Evolutionary conservation across 306 rosid genomes (phyloP).

Genomic region (Glycine soja): DNA sequence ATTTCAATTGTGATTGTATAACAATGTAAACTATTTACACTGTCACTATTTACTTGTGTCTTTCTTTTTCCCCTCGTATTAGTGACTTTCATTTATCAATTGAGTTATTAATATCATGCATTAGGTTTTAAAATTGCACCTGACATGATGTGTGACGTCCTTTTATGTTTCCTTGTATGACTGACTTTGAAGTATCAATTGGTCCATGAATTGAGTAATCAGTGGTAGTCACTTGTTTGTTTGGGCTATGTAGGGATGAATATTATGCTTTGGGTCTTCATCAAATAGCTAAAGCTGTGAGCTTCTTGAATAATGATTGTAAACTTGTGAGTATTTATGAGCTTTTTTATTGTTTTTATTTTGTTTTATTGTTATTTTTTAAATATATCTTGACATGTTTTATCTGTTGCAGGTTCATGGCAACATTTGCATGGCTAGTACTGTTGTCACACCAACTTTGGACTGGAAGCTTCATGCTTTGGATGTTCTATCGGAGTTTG

Average conservation of each 20-base stretch:
- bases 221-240: background rate
- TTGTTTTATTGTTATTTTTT: background rate
- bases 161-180: background rate
- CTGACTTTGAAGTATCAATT: conserved; percentile 12
- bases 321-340: conserved; percentile 77
- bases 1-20: background rate
- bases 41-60: background rate
- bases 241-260: conserved; percentile 76
- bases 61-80: background rate
- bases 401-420: conserved; percentile 78
- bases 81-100: conserved; percentile 47
- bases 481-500: conserved; percentile 94
- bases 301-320: conserved; percentile 98
- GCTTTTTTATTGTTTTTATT: conserved; percentile 48
- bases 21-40: background rate
- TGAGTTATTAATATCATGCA: conserved; percentile 7
- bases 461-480: conserved; percentile 99
- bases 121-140: background rate
- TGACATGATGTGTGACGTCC: background rate
- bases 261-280: conserved; percentile 95
- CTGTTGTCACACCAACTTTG: conserved; percentile 93
- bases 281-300: conserved; percentile 97
- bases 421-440: conserved; percentile 93
- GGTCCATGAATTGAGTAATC: conserved; percentile 10
- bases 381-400: conserved; percentile 44